phyloP scores from a whole-genome alignment of 192 early-diverging fungal species.

The Coemansia asiatica region DNA sequence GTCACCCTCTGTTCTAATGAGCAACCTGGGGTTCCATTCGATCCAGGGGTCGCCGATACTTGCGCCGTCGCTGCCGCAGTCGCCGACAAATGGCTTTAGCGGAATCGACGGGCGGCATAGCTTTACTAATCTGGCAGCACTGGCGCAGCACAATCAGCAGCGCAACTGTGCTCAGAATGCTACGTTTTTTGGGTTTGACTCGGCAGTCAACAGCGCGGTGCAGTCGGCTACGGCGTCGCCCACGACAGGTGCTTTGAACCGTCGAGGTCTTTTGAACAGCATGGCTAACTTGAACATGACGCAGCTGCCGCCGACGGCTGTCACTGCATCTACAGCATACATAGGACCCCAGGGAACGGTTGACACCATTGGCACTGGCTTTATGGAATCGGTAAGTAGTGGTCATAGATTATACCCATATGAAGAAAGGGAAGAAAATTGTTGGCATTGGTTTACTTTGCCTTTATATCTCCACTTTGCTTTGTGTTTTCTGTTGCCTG shows the following conservation, averaged over 20 bases:
- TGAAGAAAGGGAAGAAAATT: too few species aligned
- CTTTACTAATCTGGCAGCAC: conserved; percentile 32
- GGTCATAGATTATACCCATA: too few species aligned
- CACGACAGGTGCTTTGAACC: conserved; percentile 12
- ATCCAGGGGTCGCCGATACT: conserved; percentile 39
- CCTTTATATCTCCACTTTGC: too few species aligned
- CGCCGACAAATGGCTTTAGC: conserved; percentile 9
- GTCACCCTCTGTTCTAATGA: conserved; percentile 27
- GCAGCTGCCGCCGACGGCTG: conserved; percentile 34
- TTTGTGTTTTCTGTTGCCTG: background rate
- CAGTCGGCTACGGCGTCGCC: conserved; percentile 50
- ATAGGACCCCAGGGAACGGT: conserved; percentile 7
- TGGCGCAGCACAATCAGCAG: conserved; percentile 11
- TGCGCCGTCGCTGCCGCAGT: conserved; percentile 31
- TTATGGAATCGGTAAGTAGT: conserved; percentile 13
- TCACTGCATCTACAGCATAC: conserved; percentile 5
- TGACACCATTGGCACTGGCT: background rate
- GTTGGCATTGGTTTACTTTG: background rate
- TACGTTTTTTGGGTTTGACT: conserved; percentile 19
- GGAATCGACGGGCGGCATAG: conserved; percentile 13
- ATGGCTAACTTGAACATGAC: conserved; percentile 50
- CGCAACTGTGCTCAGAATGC: background rate
- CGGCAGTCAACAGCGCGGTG: conserved; percentile 29
- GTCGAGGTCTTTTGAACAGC: conserved; percentile 28
- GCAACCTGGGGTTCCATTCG: conserved; percentile 39